Conservation (phyloP, 768 basidiomycete genomes). For the Xerocomus brunneocitrinus region DNA sequence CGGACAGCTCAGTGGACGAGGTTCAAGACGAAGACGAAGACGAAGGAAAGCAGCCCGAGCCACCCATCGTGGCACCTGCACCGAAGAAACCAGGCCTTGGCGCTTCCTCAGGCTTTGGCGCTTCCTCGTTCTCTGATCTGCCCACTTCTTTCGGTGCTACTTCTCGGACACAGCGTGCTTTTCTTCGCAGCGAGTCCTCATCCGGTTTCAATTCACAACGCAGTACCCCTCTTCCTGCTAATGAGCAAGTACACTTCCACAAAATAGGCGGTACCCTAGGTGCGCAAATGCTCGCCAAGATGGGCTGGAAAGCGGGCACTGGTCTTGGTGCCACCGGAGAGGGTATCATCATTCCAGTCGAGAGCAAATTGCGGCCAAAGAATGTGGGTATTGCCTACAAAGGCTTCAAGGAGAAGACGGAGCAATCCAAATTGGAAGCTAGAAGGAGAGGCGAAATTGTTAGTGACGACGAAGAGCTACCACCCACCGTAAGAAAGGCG, state of each 20-base stretch:
- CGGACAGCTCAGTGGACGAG: conserved; percentile 32
- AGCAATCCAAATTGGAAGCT: conserved; percentile 79
- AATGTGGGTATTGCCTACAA: conserved; percentile 84
- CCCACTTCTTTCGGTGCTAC: conserved; percentile 39
- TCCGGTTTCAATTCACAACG: conserved; percentile 39
- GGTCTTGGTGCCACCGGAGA: conserved; percentile 73
- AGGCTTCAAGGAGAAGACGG: conserved; percentile 86
- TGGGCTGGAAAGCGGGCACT: conserved; percentile 87
- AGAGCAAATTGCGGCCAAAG: conserved; percentile 78
- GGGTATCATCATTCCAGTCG: conserved; percentile 86
- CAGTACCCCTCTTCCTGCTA: conserved; percentile 49
- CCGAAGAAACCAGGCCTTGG: conserved; percentile 20
- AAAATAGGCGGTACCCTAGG: conserved; percentile 77
- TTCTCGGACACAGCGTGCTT: conserved; percentile 41
- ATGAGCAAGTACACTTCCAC: conserved; percentile 78
- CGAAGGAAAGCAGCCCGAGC: conserved; percentile 27
- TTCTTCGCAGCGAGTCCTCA: conserved; percentile 50
- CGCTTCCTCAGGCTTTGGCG: conserved; percentile 25
- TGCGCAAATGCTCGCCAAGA: conserved; percentile 87
- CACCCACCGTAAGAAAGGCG: conserved; percentile 32
- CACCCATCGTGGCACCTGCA: conserved; percentile 26
- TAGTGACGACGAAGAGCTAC: conserved; percentile 62
- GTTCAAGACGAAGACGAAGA: conserved; percentile 32
- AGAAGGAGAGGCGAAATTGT: conserved; percentile 65
- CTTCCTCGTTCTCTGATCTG: conserved; percentile 22